phyloP scores from a whole-genome alignment of 2,329 filamentous ascomycete species.

The Arthrobotrys sphaeroides region DNA sequence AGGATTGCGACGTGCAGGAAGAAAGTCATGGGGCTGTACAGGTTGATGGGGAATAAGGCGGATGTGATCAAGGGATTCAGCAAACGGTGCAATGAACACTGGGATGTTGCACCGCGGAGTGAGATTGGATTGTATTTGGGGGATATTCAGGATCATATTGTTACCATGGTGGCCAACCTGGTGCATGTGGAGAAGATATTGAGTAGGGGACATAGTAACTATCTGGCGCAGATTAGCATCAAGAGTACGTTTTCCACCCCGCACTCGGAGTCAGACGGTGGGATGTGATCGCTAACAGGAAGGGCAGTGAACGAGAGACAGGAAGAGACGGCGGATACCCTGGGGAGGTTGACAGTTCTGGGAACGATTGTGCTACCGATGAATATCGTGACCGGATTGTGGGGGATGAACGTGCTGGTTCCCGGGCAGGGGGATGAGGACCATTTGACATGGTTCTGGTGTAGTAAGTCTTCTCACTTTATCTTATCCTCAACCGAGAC shows the following conservation, averaged over 20 bases:
- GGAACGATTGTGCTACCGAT: slow-evolving; percentile 96
- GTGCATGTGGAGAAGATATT: slow-evolving; percentile 98
- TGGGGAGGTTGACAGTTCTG: slow-evolving; percentile 94
- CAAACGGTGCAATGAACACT: slow-evolving; percentile 98
- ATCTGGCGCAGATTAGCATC: slow-evolving; percentile 91
- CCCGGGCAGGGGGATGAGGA: slow-evolving; percentile 67
- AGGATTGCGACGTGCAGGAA: slow-evolving; percentile 91
- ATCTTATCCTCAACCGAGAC: slow-evolving; percentile 62
- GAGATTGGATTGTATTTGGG: slow-evolving; percentile 96
- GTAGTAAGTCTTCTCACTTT: slow-evolving; percentile 25
- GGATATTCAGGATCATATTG: slow-evolving; percentile 98
- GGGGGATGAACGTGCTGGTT: slow-evolving; percentile 86
- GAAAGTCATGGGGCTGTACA: slow-evolving; percentile 91
- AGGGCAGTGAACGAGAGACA: slow-evolving; percentile 49
- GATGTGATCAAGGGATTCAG: slow-evolving; percentile 97
- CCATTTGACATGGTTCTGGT: slow-evolving; percentile 69
- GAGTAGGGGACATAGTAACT: slow-evolving; percentile 91
- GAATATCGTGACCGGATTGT: slow-evolving; percentile 85
- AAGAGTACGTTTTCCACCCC: slow-evolving; percentile 72
- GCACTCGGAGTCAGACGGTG: neutral
- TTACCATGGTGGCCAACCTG: slow-evolving; percentile 98
- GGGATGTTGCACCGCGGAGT: slow-evolving; percentile 91
- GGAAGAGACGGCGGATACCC: slow-evolving; percentile 67
- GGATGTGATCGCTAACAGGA: neutral
- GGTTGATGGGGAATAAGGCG: slow-evolving; percentile 94